phyloP scores from a whole-genome alignment of 2,329 filamentous ascomycete genomes.

The Westerdykella aurantiaca region DNA sequence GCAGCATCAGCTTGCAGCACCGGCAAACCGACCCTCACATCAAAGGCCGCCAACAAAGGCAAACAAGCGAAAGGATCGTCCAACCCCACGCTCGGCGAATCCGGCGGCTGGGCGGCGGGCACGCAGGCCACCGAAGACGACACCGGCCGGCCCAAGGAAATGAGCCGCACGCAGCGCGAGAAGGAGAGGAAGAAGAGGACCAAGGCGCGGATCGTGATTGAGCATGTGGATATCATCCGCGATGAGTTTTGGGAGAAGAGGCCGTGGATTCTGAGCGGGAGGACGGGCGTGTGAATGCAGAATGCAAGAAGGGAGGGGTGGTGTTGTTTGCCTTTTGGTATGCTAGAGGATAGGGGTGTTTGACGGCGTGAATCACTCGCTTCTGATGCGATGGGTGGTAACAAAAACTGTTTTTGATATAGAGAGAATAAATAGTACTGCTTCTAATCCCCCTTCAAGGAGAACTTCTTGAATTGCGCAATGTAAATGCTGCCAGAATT shows the following conservation, averaged over 20 bases:
- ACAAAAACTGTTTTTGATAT: too few relatives aligned
- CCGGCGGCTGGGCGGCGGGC: slow-evolving; percentile 11
- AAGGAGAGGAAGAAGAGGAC: slow-evolving; percentile 73
- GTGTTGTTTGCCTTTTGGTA: too few relatives aligned
- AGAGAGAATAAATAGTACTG: too few relatives aligned
- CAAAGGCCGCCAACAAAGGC: not conserved
- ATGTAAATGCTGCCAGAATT: too few relatives aligned
- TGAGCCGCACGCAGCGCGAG: slow-evolving; percentile 75
- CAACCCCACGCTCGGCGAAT: slow-evolving; percentile 3
- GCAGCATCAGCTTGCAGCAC: too few relatives aligned
- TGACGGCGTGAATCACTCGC: too few relatives aligned
- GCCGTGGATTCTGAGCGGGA: slow-evolving; percentile 60
- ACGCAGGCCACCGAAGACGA: slow-evolving; percentile 33
- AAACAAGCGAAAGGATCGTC: not conserved
- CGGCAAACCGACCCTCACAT: too few relatives aligned
- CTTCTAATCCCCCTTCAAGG: too few relatives aligned
- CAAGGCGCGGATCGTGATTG: slow-evolving; percentile 74
- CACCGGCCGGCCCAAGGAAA: slow-evolving; percentile 32
- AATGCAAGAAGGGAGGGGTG: not conserved
- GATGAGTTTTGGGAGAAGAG: slow-evolving; percentile 88
- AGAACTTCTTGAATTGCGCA: too few relatives aligned
- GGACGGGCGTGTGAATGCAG: slow-evolving; percentile 13
- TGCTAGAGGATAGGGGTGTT: too few relatives aligned
- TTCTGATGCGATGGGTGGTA: too few relatives aligned
- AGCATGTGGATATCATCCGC: slow-evolving; percentile 90